A percentile compares a stretch with the other conserved stretches of the same genome.
Conservation (phyloP, 257 asterid species). For the Parsonsia alboflavescens region DNA sequence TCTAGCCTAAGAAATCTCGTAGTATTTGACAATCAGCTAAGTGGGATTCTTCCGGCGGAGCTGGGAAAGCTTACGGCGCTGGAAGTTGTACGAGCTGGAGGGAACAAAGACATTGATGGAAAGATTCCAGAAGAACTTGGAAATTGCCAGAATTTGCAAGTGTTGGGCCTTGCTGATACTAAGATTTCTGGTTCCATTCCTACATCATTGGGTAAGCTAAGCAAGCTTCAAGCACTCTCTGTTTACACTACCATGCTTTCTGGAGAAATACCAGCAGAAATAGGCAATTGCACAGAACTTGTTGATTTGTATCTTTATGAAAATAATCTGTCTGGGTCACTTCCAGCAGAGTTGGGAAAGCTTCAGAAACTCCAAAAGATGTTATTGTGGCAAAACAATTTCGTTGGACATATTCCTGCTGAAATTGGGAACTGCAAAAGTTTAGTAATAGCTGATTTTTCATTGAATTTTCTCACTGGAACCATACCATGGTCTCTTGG, state of each 20-base stretch:
- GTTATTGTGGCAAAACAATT: constrained; percentile 61
- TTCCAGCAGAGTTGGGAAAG: constrained; percentile 58
- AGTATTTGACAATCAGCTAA: constrained; percentile 54
- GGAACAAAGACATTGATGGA: constrained; percentile 61
- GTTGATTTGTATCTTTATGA: constrained; percentile 54
- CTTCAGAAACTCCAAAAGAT: constrained; percentile 59
- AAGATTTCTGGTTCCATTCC: constrained; percentile 61
- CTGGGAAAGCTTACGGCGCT: constrained; percentile 41
- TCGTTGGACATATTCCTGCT: constrained; percentile 49
- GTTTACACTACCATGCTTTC: constrained; percentile 69
- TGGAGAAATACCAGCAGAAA: constrained; percentile 52
- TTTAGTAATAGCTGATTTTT: constrained; percentile 48
- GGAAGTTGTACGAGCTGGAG: constrained; percentile 56
- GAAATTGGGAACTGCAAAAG: constrained; percentile 56
- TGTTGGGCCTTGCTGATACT: constrained; percentile 66
- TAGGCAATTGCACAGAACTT: constrained; percentile 69
- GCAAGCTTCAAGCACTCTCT: constrained; percentile 50
- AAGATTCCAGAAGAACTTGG: constrained; percentile 55
- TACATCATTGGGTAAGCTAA: constrained; percentile 46
- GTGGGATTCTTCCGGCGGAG: constrained; percentile 50
- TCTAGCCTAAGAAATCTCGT: constrained; percentile 34
- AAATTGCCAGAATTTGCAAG: constrained; percentile 41
- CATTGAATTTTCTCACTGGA: constrained; percentile 49
- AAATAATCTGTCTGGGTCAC: constrained; percentile 52
- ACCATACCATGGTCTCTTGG: constrained; percentile 55